phyloP scores from a whole-genome alignment of 2,329 filamentous ascomycete genomes.

The Ophiognomonia clavigignenti-juglandacearum region DNA sequence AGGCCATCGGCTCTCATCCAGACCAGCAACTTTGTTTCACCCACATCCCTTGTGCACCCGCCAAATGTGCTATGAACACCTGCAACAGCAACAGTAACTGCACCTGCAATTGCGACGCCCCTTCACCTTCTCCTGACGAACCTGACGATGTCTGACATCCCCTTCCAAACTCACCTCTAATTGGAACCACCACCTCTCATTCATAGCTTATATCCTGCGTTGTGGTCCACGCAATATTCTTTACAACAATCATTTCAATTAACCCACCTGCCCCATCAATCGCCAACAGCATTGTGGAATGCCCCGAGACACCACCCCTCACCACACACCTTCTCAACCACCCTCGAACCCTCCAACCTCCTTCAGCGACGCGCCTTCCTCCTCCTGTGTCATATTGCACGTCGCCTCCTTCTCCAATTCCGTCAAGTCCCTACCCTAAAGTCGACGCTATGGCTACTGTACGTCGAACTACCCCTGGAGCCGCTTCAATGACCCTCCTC shows the following conservation, averaged over 20 bases:
- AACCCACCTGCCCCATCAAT: neutral
- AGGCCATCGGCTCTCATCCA: no score
- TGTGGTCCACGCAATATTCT: neutral
- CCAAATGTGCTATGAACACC: no score
- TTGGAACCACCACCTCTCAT: constrained; percentile 1
- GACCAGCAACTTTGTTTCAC: no score
- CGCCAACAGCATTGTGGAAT: constrained; percentile 8
- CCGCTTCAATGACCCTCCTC: neutral
- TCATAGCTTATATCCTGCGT: neutral
- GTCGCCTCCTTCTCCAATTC: constrained; percentile 7
- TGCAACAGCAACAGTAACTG: no score
- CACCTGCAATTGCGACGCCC: no score
- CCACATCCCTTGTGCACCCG: no score
- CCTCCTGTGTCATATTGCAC: neutral
- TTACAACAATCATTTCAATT: neutral
- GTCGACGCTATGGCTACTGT: constrained; percentile 33
- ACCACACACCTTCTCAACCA: neutral
- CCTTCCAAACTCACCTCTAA: constrained; percentile 7
- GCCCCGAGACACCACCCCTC: constrained; percentile 1
- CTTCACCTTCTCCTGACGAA: constrained; percentile 1
- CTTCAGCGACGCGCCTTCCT: constrained; percentile 7
- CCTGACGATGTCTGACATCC: constrained; percentile 14
- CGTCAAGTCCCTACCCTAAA: constrained; percentile 1
- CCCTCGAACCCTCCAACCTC: neutral
- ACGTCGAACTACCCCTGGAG: constrained; percentile 21